Evolutionary conservation across 139 green algal genomes (phyloP).

Genomic region (Nannochloris sp.): DNA sequence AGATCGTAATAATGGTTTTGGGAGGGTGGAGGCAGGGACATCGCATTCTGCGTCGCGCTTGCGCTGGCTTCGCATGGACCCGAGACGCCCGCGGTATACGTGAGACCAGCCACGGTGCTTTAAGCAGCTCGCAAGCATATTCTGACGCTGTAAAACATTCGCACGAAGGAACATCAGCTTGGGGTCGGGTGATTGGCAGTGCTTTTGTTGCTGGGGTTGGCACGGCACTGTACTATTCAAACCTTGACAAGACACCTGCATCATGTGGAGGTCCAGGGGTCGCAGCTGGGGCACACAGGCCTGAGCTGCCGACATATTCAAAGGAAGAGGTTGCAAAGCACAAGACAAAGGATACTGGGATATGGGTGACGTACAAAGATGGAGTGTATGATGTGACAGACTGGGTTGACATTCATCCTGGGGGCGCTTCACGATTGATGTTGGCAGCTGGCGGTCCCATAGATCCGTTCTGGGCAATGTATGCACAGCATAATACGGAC

Average conservation of each 20-base stretch:
- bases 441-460: slow-evolving; percentile 71
- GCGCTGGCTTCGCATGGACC: too few species aligned
- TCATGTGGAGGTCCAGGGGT: background rate
- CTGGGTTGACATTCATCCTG: slow-evolving; percentile 44
- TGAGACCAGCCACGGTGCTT: too few species aligned
- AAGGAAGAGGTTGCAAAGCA: slow-evolving; percentile 70
- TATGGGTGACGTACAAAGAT: slow-evolving; percentile 84
- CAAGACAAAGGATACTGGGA: slow-evolving; percentile 37
- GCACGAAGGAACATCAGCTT: too few species aligned
- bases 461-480: slow-evolving; percentile 84
- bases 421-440: slow-evolving; percentile 61
- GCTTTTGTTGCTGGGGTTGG: too few species aligned
- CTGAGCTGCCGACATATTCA: slow-evolving; percentile 20
- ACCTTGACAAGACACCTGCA: background rate
- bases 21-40: too few species aligned
- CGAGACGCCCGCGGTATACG: too few species aligned
- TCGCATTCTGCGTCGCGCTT: too few species aligned
- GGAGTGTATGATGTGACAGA: slow-evolving; percentile 82
- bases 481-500: slow-evolving; percentile 68
- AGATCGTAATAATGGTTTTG: too few species aligned
- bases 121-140: too few species aligned
- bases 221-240: too few species aligned
- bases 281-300: background rate
- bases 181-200: too few species aligned
- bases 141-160: too few species aligned